Conservation (phyloP, 345 rosid species). For the Leavenworthia alabamica region DNA sequence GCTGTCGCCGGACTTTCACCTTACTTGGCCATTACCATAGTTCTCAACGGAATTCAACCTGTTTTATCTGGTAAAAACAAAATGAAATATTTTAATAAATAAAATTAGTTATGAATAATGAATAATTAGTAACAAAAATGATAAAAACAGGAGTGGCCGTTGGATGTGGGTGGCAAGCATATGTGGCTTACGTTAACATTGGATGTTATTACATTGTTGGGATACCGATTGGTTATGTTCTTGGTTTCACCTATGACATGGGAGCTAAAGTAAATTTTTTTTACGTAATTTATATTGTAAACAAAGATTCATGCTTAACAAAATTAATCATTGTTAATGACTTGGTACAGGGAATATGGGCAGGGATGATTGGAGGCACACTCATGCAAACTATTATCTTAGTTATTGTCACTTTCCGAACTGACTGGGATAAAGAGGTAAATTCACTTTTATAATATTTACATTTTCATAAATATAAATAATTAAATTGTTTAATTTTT, state of each 20-base stretch:
- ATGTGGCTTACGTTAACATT: slow-evolving; percentile 73
- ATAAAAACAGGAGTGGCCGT: slow-evolving; percentile 62
- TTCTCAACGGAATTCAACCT: slow-evolving; percentile 64
- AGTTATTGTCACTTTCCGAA: slow-evolving; percentile 38
- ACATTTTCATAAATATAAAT: not conserved
- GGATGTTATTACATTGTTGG: slow-evolving; percentile 70
- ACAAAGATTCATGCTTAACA: not conserved
- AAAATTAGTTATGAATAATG: not conserved
- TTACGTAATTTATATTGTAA: not conserved
- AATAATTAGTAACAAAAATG: not conserved
- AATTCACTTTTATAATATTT: not conserved
- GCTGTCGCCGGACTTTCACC: slow-evolving; percentile 58
- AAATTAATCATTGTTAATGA: not conserved
- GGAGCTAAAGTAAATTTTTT: slow-evolving; percentile 47
- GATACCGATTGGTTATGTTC: slow-evolving; percentile 54
- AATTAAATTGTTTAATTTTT: not conserved
- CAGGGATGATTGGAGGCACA: slow-evolving; percentile 70
- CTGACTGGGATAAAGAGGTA: slow-evolving; percentile 70
- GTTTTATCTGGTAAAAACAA: slow-evolving; percentile 45
- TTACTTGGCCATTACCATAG: slow-evolving; percentile 40
- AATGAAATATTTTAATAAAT: not conserved
- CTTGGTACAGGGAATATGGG: slow-evolving; percentile 59
- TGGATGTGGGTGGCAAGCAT: slow-evolving; percentile 85
- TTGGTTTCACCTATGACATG: slow-evolving; percentile 51
- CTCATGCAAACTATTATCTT: slow-evolving; percentile 49